phyloP scores from a whole-genome alignment of 306 rosid species.

The Macrotyloma uniflorum region DNA sequence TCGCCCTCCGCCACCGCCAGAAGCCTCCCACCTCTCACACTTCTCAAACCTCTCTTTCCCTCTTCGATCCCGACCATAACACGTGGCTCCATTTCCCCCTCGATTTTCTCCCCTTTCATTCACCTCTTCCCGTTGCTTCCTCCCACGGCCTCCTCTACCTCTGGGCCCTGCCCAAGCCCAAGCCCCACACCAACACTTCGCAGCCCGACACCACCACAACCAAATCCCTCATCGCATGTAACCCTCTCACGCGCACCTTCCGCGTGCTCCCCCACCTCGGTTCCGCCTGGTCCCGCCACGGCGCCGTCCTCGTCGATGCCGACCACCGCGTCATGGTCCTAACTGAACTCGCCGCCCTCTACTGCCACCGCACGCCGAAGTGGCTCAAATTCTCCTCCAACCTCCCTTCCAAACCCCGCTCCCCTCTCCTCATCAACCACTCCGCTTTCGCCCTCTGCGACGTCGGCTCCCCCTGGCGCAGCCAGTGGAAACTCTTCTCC shows the following conservation, averaged over 20 bases:
- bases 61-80: constrained; percentile 62
- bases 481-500: constrained; percentile 81
- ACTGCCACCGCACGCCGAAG: constrained; percentile 34
- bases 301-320: constrained; percentile 78
- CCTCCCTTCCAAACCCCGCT: constrained; percentile 84
- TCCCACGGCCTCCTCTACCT: constrained; percentile 78
- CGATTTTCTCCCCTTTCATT: constrained; percentile 74
- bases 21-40: constrained; percentile 39
- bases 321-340: constrained; percentile 75
- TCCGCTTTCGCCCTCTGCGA: constrained; percentile 82
- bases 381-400: constrained; percentile 87
- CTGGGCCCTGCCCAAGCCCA: constrained; percentile 68
- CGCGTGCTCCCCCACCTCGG: constrained; percentile 81
- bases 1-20: constrained; percentile 76
- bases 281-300: constrained; percentile 96
- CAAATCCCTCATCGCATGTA: constrained; percentile 74
- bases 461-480: constrained; percentile 92
- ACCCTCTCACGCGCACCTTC: constrained; percentile 75
- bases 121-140: constrained; percentile 87
- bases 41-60: constrained; percentile 50
- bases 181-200: constrained; percentile 52
- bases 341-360: constrained; percentile 82
- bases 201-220: constrained; percentile 15
- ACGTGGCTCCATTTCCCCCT: constrained; percentile 71
- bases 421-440: constrained; percentile 67